Percentiles rank a stretch among this genome's conserved stretches.
These are phyloP conservation scores for Aegilops umbellulata DNA, from an alignment of 176 grass and related monocot genomes.

Conservation along the genomic window DNA sequence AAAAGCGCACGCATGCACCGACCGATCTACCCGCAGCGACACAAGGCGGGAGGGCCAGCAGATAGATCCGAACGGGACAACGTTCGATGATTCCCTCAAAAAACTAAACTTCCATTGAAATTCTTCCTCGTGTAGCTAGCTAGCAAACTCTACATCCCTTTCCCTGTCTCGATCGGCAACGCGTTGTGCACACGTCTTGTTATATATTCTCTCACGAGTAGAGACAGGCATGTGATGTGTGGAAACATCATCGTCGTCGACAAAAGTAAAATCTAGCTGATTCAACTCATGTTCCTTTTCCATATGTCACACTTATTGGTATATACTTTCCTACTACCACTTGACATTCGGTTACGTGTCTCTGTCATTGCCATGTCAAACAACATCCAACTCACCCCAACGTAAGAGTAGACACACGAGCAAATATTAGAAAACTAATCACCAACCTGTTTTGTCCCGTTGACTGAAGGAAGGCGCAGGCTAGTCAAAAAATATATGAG, in stretches of 20 bases:
- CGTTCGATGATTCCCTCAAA: too few relatives aligned
- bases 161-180: not conserved
- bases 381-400: not conserved
- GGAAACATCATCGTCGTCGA: not conserved
- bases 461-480: not conserved
- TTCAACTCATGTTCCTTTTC: not conserved
- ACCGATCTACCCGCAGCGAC: too few relatives aligned
- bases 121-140: not conserved
- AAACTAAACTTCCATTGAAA: too few relatives aligned
- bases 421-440: not conserved
- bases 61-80: too few relatives aligned
- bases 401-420: not conserved
- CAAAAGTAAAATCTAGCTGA: not conserved
- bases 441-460: not conserved
- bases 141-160: not conserved
- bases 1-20: too few relatives aligned
- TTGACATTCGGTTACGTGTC: not conserved
- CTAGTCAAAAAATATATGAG: not conserved
- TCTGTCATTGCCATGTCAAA: slow-evolving; percentile 11
- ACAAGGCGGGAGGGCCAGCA: too few relatives aligned
- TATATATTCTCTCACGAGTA: not conserved
- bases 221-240: not conserved
- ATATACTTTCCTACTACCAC: not conserved
- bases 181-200: too few relatives aligned
- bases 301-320: not conserved